A percentile compares a stretch with the other conserved stretches of the same genome.
phyloP scores from a whole-genome alignment of 176 grass and related monocot genomes.

The Oryza brachyantha region DNA sequence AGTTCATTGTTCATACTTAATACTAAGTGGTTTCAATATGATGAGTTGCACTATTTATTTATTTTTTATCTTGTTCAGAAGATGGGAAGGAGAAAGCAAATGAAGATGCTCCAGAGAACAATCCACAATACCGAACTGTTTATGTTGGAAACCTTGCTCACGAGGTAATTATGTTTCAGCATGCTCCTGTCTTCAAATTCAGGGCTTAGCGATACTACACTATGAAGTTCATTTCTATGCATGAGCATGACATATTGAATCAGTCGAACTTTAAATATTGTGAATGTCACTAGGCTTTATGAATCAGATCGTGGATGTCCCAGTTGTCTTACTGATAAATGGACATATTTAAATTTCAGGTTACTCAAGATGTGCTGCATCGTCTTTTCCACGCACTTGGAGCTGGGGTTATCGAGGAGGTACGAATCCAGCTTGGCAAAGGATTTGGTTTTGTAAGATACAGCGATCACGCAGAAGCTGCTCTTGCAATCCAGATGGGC shows the following conservation, averaged over 20 bases:
- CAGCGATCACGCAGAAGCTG: conserved; percentile 63
- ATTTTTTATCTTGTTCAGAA: conserved; percentile 41
- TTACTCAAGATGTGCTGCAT: conserved; percentile 58
- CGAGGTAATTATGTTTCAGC: conserved; percentile 44
- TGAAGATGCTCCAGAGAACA: conserved; percentile 76
- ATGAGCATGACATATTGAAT: not conserved
- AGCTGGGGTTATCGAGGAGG: conserved; percentile 70
- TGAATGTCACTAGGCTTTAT: not conserved
- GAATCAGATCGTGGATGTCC: not conserved
- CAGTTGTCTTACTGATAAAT: not conserved
- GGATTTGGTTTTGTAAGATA: conserved; percentile 90
- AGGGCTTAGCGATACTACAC: not conserved
- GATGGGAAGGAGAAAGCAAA: conserved; percentile 49
- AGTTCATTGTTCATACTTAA: conserved; percentile 5
- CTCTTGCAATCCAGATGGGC: conserved; percentile 67
- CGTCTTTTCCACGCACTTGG: conserved; percentile 61
- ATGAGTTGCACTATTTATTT: not conserved
- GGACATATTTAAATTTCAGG: conserved; percentile 6
- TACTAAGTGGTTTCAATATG: not conserved
- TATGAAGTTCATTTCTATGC: not conserved
- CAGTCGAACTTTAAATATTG: not conserved
- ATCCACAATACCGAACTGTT: conserved; percentile 71
- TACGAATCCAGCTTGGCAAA: conserved; percentile 69
- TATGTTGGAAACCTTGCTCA: conserved; percentile 88
- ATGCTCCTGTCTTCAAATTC: not conserved